These are phyloP conservation scores for Ceratocystis alfenasii DNA, from an alignment of 2,329 filamentous ascomycete species.

Conservation along the genomic window DNA sequence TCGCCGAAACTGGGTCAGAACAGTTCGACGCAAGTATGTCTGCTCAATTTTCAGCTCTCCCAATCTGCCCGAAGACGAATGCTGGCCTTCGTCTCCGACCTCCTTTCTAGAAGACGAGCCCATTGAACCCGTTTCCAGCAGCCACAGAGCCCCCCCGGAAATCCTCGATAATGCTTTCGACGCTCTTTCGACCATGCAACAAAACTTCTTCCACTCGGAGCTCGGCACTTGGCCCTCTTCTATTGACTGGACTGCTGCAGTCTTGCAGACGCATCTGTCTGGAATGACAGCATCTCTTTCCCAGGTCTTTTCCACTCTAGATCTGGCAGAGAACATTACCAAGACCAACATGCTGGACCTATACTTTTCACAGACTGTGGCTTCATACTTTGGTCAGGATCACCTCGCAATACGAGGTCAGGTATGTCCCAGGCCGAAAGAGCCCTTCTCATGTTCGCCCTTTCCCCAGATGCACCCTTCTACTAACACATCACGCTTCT, in stretches of 20 bases:
- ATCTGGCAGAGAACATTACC: slow-evolving; percentile 35
- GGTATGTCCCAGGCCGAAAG: slow-evolving; percentile 26
- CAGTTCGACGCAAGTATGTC: slow-evolving; percentile 16
- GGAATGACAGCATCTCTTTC: slow-evolving; percentile 62
- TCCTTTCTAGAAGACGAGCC: slow-evolving; percentile 21
- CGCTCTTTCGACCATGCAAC: slow-evolving; percentile 65
- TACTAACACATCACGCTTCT: slow-evolving; percentile 16
- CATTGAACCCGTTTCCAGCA: neutral
- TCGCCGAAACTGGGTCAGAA: slow-evolving; percentile 8
- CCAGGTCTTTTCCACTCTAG: slow-evolving; percentile 37
- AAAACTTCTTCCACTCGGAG: slow-evolving; percentile 63
- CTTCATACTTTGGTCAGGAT: slow-evolving; percentile 82
- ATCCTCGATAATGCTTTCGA: slow-evolving; percentile 42
- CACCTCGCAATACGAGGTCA: slow-evolving; percentile 57
- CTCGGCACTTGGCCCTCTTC: slow-evolving; percentile 70
- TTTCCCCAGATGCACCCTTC: neutral
- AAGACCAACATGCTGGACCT: slow-evolving; percentile 70
- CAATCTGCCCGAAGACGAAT: slow-evolving; percentile 18
- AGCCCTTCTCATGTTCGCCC: neutral
- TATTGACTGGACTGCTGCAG: slow-evolving; percentile 90
- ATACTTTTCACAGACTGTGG: slow-evolving; percentile 64
- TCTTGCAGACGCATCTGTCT: slow-evolving; percentile 67
- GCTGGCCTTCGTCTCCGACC: slow-evolving; percentile 13
- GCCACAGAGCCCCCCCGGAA: slow-evolving; percentile 22
- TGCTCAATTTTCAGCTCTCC: slow-evolving; percentile 23